Evolutionary conservation across 768 basidiomycete species (phyloP), one percentile per base, ranked within the genome.

Genomic region (Rhodotorula toruloides): DNA sequence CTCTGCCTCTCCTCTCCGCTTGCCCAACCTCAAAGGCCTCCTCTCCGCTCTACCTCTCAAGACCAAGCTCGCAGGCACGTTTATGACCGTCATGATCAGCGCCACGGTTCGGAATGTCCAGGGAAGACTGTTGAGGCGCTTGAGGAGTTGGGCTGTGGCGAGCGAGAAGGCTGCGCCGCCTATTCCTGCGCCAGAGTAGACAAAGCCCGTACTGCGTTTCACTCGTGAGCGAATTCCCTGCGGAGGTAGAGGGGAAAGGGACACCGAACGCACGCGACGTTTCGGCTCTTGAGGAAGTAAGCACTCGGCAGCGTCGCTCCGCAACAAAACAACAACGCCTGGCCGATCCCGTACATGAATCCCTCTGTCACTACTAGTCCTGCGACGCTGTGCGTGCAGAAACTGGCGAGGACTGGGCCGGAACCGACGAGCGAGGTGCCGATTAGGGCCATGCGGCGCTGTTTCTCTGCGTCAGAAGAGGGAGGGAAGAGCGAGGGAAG

Each of bases 21-120:
- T 34, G 36, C 36, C 25, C n/a, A n/a, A n/a, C 17, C 48, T 21
- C 25, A 66, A 49, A 2, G 67, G 54, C n/a, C 64, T 52, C 37
- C 47, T 50, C 21, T 63, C 64, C 2, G 50, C 40, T 7, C 60
- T 44, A 0, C 54, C 13, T 14, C 55, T 21, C 8, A 71, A 44
- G 3, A n/a, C 12, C 8, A 67, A 29, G 9, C 61, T 53, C 0
- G 49, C 29, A 0, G 69, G 69, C 19, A 70, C 11, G 29, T 61
- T 62, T 47, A 65, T 52, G 8, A 43, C 63, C 14, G 61, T 42
- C 22, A 65, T 67, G 27, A 73, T 58, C 32, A 74, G 40, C 0
- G 70, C 69, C 9, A 74, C n/a, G 19, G 62, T 54, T n/a, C 76
- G 59, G 63, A 76, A 74, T 2, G 73, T 69, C 75, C 75, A 76